These are phyloP conservation scores for Flaveria brownii DNA, from an alignment of 129 eudicot genomes.

Conservation along the genomic window DNA sequence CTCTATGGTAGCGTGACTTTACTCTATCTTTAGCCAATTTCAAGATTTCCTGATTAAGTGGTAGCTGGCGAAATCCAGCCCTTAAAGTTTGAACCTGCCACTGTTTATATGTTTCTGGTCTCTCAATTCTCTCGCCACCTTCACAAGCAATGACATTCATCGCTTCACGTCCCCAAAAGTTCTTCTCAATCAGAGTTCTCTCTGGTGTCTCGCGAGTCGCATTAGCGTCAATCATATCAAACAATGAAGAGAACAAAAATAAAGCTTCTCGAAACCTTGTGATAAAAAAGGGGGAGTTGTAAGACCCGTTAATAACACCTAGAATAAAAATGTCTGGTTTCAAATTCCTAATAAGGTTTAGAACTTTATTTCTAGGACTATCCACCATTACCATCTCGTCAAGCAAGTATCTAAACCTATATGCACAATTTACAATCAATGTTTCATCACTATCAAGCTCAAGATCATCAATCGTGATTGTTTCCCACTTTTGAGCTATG, in stretches of 20 bases:
- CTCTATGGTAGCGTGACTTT: constrained; percentile 54
- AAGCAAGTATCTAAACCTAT: constrained; percentile 54
- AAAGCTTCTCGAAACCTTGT: constrained; percentile 80
- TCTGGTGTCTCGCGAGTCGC: constrained; percentile 59
- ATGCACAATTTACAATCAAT: constrained; percentile 57
- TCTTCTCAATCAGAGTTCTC: constrained; percentile 62
- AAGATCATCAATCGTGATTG: constrained; percentile 56
- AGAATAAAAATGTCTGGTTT: constrained; percentile 62
- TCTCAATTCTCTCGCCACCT: constrained; percentile 76
- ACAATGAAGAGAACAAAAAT: constrained; percentile 68
- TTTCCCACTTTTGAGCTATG: constrained; percentile 80
- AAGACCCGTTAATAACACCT: constrained; percentile 70
- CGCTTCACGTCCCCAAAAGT: constrained; percentile 64
- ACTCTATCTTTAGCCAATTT: constrained; percentile 55
- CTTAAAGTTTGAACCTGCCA: constrained; percentile 70
- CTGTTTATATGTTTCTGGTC: constrained; percentile 84
- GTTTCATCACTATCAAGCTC: constrained; percentile 58
- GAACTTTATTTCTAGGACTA: constrained; percentile 64
- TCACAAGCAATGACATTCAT: constrained; percentile 87
- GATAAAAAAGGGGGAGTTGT: constrained; percentile 71
- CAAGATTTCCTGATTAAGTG: constrained; percentile 61
- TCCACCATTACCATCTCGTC: constrained; percentile 75
- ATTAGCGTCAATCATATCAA: constrained; percentile 75
- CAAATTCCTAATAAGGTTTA: constrained; percentile 54
- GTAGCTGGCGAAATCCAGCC: constrained; percentile 63